These are phyloP conservation scores for Vicia sativa DNA, from an alignment of 306 rosid genomes.

Conservation along the genomic window DNA sequence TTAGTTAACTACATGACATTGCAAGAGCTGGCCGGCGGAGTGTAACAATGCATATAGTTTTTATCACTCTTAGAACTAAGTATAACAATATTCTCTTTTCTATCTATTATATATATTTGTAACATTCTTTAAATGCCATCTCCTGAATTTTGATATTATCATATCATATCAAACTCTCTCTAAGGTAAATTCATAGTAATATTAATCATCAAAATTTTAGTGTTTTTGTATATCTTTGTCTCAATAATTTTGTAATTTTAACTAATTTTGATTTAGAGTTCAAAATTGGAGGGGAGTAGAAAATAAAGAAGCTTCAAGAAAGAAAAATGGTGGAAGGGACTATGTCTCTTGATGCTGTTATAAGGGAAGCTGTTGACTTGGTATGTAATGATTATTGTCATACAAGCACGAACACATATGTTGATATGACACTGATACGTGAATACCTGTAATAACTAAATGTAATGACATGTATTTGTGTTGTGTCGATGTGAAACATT, in stretches of 20 bases:
- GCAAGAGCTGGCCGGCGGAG: slow-evolving; percentile 49
- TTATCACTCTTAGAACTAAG: slow-evolving; percentile 30
- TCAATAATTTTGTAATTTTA: too few species aligned
- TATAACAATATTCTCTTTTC: slow-evolving; percentile 1
- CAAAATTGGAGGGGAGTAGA: neutral
- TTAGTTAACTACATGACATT: slow-evolving; percentile 24
- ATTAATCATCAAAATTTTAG: neutral
- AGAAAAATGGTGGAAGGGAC: slow-evolving; percentile 47
- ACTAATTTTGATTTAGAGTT: slow-evolving; percentile 13
- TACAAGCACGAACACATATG: too few species aligned
- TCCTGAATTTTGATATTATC: slow-evolving; percentile 6
- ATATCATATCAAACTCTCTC: slow-evolving; percentile 8
- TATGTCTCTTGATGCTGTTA: slow-evolving; percentile 57
- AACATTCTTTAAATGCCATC: slow-evolving; percentile 25
- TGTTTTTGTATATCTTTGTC: too few species aligned
- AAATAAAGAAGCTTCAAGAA: slow-evolving; percentile 28
- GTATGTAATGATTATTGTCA: slow-evolving; percentile 39
- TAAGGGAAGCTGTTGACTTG: slow-evolving; percentile 70
- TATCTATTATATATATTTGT: neutral
- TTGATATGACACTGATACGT: too few species aligned
- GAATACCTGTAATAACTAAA: too few species aligned
- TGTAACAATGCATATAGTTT: slow-evolving; percentile 31
- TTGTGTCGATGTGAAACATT: too few species aligned
- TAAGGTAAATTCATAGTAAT: neutral
- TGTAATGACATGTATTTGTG: too few species aligned